A percentile compares a stretch with the other conserved stretches of the same genome.
phyloP scores from a whole-genome alignment of 2,329 filamentous ascomycete genomes.

The Venturia pyrina region DNA sequence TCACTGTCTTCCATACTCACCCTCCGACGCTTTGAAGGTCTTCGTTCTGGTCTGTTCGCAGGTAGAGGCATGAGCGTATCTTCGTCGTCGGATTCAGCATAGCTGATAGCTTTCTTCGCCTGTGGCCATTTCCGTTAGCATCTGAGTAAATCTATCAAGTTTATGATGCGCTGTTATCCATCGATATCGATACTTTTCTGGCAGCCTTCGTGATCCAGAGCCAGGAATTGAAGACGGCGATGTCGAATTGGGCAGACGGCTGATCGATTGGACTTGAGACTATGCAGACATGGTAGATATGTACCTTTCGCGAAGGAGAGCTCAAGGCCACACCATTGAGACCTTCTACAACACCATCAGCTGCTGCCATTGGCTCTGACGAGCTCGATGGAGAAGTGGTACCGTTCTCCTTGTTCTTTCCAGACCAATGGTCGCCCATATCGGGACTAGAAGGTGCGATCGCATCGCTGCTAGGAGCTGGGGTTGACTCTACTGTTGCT shows the following conservation, averaged over 20 bases:
- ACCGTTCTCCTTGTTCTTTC: slow-evolving; percentile 44
- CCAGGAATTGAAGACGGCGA: not conserved
- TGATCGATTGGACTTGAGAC: too few species aligned
- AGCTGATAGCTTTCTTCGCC: slow-evolving; percentile 60
- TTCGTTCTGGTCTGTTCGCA: slow-evolving; percentile 32
- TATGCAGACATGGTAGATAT: not conserved
- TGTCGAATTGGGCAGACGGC: not conserved
- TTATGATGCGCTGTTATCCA: too few species aligned
- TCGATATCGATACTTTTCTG: too few species aligned
- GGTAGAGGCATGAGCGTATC: slow-evolving; percentile 54
- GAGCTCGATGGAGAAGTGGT: slow-evolving; percentile 32
- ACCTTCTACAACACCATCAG: slow-evolving; percentile 23
- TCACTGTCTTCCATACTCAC: slow-evolving; percentile 54
- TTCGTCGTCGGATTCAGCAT: slow-evolving; percentile 68
- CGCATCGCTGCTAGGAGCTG: slow-evolving; percentile 72
- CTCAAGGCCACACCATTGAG: not conserved
- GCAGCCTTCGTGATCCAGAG: too few species aligned
- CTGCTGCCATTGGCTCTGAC: slow-evolving; percentile 19
- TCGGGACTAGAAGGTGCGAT: slow-evolving; percentile 54
- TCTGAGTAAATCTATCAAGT: not conserved
- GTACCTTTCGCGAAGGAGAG: slow-evolving; percentile 12
- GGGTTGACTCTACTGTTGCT: slow-evolving; percentile 51
- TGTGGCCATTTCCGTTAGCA: slow-evolving; percentile 18
- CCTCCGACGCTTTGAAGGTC: slow-evolving; percentile 47
- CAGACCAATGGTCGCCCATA: slow-evolving; percentile 24